These are phyloP conservation scores for Pseudozyma sp. DNA, from an alignment of 1,284 basidiomycete genomes.

Conservation along the genomic window DNA sequence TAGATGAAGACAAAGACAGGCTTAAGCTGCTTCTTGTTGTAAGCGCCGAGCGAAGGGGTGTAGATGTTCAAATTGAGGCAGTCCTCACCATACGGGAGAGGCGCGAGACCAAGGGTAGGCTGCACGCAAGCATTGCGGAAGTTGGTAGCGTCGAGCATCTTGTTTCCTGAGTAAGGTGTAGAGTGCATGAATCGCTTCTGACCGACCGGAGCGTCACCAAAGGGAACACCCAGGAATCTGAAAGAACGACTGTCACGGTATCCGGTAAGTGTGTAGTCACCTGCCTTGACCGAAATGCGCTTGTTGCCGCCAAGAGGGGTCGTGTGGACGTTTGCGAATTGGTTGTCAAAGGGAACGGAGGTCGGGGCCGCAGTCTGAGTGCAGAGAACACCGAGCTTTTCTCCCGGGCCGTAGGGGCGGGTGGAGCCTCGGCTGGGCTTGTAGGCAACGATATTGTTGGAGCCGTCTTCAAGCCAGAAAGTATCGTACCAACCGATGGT, in stretches of 20 bases:
- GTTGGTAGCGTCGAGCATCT: slow-evolving; percentile 35
- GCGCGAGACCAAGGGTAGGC: slow-evolving; percentile 22
- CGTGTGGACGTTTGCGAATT: slow-evolving; percentile 17
- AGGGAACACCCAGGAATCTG: slow-evolving; percentile 45
- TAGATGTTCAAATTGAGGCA: slow-evolving; percentile 76
- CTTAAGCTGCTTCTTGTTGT: slow-evolving; percentile 66
- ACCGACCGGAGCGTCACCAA: slow-evolving; percentile 37
- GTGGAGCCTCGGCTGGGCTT: slow-evolving; percentile 20
- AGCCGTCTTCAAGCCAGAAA: slow-evolving; percentile 23
- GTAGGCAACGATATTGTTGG: slow-evolving; percentile 24
- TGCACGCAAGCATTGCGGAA: slow-evolving; percentile 42
- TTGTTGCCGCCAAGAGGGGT: slow-evolving; percentile 12
- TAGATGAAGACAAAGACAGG: slow-evolving; percentile 74
- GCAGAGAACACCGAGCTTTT: slow-evolving; percentile 45
- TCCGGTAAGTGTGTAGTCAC: slow-evolving; percentile 38
- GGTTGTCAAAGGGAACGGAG: slow-evolving; percentile 11
- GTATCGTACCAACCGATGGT: slow-evolving; percentile 23
- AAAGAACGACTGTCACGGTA: slow-evolving; percentile 42
- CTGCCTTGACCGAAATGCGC: slow-evolving; percentile 21
- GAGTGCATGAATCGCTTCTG: slow-evolving; percentile 41
- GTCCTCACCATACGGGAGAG: slow-evolving; percentile 68
- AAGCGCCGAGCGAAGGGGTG: slow-evolving; percentile 69
- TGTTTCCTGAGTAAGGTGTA: slow-evolving; percentile 36
- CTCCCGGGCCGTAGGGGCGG: slow-evolving; percentile 17
- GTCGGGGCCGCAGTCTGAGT: slow-evolving; percentile 32